Evolutionary conservation across 768 basidiomycete genomes (phyloP).

Genomic region (Boletus vermiculosoides): DNA sequence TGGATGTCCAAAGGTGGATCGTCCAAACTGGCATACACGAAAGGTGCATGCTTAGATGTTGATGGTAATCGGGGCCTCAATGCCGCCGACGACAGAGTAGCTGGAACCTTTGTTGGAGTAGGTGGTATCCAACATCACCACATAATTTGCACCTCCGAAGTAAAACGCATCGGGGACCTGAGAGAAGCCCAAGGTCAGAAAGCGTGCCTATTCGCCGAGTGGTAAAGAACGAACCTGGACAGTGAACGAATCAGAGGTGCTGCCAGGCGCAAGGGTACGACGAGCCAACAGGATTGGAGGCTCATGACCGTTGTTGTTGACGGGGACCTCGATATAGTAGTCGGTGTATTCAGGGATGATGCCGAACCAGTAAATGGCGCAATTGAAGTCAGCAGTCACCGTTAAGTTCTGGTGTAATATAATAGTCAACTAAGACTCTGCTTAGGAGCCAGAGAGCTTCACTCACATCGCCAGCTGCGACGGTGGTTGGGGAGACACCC

Average conservation of each 20-base stretch:
- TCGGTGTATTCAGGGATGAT: conserved; percentile 28
- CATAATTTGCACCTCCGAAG: conserved; percentile 19
- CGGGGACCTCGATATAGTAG: conserved; percentile 35
- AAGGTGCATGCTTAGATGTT: conserved; percentile 4
- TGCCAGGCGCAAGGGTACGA: conserved; percentile 10
- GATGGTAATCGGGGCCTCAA: conserved; percentile 19
- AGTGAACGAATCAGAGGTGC: conserved; percentile 14
- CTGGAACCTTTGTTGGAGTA: conserved; percentile 21
- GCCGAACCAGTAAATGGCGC: conserved; percentile 21
- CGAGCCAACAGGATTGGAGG: conserved; percentile 31
- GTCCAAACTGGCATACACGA: background rate
- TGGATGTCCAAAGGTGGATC: background rate
- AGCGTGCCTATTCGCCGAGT: no score
- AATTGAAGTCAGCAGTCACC: conserved; percentile 24
- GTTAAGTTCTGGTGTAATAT: conserved; percentile 16
- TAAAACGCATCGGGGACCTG: conserved; percentile 30
- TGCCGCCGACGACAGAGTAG: conserved; percentile 26
- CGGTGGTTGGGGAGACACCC: conserved; percentile 17
- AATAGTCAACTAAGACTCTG: conserved; percentile 2
- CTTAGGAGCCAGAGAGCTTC: background rate
- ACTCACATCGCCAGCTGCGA: conserved; percentile 28
- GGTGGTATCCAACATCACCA: conserved; percentile 26
- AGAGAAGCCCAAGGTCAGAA: conserved; percentile 3
- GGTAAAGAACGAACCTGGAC: conserved; percentile 11
- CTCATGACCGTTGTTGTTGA: conserved; percentile 31